Conservation (phyloP, 129 eudicot species). For the Glebionis coronaria region DNA sequence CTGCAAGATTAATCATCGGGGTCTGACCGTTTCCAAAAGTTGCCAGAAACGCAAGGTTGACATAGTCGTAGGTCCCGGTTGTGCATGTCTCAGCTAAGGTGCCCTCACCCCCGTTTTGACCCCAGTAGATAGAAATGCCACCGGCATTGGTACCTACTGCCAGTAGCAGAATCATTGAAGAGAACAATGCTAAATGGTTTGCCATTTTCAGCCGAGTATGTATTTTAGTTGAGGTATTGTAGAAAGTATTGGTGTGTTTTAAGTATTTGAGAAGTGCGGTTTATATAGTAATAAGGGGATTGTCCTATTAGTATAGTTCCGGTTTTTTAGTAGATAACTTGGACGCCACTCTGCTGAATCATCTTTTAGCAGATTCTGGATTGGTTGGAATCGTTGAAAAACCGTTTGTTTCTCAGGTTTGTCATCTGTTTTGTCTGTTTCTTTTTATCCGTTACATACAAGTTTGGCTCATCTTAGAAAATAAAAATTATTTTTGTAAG, state of each 20-base stretch:
- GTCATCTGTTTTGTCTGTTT: slow-evolving; percentile 27
- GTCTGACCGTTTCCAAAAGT: slow-evolving; percentile 33
- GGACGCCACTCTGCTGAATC: slow-evolving; percentile 26
- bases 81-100: slow-evolving; percentile 34
- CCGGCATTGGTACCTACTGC: slow-evolving; percentile 32
- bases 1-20: slow-evolving; percentile 31
- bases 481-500: neutral
- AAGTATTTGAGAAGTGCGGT: slow-evolving; percentile 14
- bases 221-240: neutral
- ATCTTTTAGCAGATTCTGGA: neutral
- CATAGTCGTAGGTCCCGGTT: slow-evolving; percentile 26
- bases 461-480: neutral
- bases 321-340: slow-evolving; percentile 12
- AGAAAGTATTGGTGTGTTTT: slow-evolving; percentile 2
- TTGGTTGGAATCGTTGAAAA: slow-evolving; percentile 12
- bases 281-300: slow-evolving; percentile 6
- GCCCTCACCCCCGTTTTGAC: slow-evolving; percentile 40
- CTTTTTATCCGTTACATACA: slow-evolving; percentile 13
- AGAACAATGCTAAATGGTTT: slow-evolving; percentile 15
- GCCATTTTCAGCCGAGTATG: slow-evolving; percentile 15
- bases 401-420: slow-evolving; percentile 12
- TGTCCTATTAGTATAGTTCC: neutral
- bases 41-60: slow-evolving; percentile 34
- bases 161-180: slow-evolving; percentile 19
- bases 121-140: slow-evolving; percentile 46